Percentiles rank a stretch among this genome's conserved stretches.
These are phyloP conservation scores for Verticillium dahliae DNA, from an alignment of 2,329 filamentous ascomycete genomes.

Conservation along the genomic window DNA sequence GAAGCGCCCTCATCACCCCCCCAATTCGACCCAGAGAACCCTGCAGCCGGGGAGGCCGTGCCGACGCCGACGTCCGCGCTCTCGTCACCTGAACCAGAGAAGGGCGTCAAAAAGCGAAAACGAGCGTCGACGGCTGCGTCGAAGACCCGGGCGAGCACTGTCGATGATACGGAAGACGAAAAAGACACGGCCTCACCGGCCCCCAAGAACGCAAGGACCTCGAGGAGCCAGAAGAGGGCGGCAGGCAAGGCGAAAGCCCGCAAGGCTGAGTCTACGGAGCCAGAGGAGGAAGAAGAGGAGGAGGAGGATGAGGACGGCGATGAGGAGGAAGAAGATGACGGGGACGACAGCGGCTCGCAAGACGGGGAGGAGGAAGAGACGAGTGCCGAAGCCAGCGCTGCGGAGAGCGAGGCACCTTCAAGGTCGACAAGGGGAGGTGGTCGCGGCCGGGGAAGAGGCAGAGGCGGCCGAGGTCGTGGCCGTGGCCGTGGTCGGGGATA, in stretches of 20 bases:
- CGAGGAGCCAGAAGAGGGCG: conserved; percentile 29
- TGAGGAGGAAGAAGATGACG: conserved; percentile 24
- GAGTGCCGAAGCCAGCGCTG: background rate
- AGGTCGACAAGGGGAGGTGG: conserved; percentile 27
- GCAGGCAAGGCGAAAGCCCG: conserved; percentile 28
- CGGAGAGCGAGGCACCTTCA: conserved; percentile 24
- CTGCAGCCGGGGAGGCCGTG: conserved; percentile 4
- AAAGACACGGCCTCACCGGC: conserved; percentile 33
- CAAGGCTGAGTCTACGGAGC: conserved; percentile 26
- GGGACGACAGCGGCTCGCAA: conserved; percentile 3
- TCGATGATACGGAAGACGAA: conserved; percentile 46
- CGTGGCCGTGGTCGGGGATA: conserved; percentile 9
- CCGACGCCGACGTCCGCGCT: conserved; percentile 2
- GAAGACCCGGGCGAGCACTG: conserved; percentile 32
- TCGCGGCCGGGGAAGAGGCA: conserved; percentile 26
- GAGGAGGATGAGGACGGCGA: conserved; percentile 24
- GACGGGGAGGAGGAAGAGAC: conserved; percentile 10
- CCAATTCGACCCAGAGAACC: conserved; percentile 28
- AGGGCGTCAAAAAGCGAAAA: conserved; percentile 33
- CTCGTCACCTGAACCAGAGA: conserved; percentile 6
- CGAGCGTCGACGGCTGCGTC: conserved; percentile 28
- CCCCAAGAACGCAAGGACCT: conserved; percentile 28
- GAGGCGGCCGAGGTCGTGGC: conserved; percentile 22
- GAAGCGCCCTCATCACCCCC: conserved; percentile 37
- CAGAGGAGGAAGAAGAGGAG: conserved; percentile 24